Base-by-base conservation (phyloP, 2,329 filamentous ascomycete genomes). In the Hypoxylon sp. region DNA sequence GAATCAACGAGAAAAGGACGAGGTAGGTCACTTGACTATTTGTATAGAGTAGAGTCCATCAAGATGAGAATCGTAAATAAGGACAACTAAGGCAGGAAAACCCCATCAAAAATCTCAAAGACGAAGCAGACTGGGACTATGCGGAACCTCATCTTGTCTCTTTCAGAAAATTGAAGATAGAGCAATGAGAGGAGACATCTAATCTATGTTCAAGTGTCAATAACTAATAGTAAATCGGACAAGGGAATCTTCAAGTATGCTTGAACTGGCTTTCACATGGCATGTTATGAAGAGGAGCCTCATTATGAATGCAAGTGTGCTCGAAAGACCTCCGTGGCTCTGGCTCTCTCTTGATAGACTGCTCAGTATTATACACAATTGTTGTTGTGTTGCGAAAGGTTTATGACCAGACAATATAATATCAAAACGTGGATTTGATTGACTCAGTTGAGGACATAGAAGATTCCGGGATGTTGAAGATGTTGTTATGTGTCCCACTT, bases 41-140 rank as follows among this genome's bases (percentile, higher is more conserved):
- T 74, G 70, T 75, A 75, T 39, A 31, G 44, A 54, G 17, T 55
- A 51, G 54, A 50, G 11, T 26, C 24, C 9, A 55, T 54, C 31
- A 19, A 55, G 29, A 51, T 47, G 14, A 37, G 55, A 47, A 60
- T 26, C 22, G 57, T 44, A 60, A 46, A 44, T 66, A 46, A 29
- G 46, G 63, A 35, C 29, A 62, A 65, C 57, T 62, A 66, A 72
- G 70, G 69, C 69, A 70, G 53, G 50, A 53, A 63, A 59, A 70
- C 29, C 61, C 33, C 42, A 57, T 58, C 8, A 62, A 57, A 57
- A 66, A 48, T 57, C 53, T 69, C 53, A 75, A 75, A 74, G 74
- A 67, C 55, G 67, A 44, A 59, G 29, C 33, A 52, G 31, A 50
- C 13, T 50, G 63, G 42, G 39, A 69, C 39, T 37, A 26, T 58